phyloP scores from a whole-genome alignment of 768 basidiomycete species.

The Tricholomella constricta region DNA sequence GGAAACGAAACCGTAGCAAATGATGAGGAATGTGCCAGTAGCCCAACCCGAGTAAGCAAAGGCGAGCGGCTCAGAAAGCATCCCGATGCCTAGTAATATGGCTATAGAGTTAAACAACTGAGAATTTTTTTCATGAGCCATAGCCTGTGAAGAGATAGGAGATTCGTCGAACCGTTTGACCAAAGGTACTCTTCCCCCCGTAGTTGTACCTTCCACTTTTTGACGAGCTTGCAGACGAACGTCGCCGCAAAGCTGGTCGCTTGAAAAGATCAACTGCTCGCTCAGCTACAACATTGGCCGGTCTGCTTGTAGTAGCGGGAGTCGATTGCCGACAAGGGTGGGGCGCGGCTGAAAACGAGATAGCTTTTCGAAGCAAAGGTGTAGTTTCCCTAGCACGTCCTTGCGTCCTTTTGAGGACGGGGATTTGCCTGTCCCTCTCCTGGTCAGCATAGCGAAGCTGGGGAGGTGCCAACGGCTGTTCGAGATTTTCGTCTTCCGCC shows the following conservation, averaged over 20 bases:
- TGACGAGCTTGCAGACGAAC: conserved; percentile 34
- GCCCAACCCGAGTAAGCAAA: conserved; percentile 93
- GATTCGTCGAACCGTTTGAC: conserved; percentile 58
- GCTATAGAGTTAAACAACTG: conserved; percentile 91
- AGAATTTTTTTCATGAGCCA: conserved; percentile 6
- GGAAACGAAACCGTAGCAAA: conserved; percentile 76
- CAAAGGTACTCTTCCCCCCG: conserved; percentile 67
- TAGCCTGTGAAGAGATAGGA: background rate
- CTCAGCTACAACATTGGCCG: background rate
- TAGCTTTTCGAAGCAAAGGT: conserved; percentile 37
- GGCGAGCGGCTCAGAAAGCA: conserved; percentile 87
- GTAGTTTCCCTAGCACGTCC: conserved; percentile 25
- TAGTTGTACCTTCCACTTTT: conserved; percentile 33
- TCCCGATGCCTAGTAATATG: conserved; percentile 84
- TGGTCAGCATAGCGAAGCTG: background rate
- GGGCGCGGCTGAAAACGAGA: conserved; percentile 27
- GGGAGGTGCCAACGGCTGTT: background rate
- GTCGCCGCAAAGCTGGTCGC: conserved; percentile 14
- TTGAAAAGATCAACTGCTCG: background rate
- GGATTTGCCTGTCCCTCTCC: background rate
- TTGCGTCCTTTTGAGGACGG: background rate
- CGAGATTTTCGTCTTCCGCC: conserved; percentile 16
- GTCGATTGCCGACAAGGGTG: conserved; percentile 13
- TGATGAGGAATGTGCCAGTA: conserved; percentile 69
- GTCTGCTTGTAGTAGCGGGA: background rate